Evolutionary conservation across 257 asterid genomes (phyloP), one percentile per base, ranked within the genome.

Genomic region (Gentiana straminea): DNA sequence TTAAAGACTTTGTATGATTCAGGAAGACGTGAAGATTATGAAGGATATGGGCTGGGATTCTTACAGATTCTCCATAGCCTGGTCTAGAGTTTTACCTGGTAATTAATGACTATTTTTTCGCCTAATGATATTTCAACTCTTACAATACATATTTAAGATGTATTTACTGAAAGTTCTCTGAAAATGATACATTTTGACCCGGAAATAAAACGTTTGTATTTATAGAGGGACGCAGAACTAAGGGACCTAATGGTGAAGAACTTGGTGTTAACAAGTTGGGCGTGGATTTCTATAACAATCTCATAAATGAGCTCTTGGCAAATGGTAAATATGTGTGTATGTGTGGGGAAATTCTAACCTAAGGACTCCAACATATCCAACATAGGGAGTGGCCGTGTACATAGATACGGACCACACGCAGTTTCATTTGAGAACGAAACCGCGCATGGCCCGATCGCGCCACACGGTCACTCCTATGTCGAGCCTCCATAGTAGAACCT

Each of bases 51-150:
- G 68, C 7, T 36, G 55, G 7, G 61, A 63, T 48, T 11, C 68
- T 47, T 63, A 34, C 55, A 47, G 56, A 55, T 63, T 63, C 39
- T 63, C 68, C 7, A 63, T 63, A 35, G 47, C 68, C 4, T 63
- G 68, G 68, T n/a, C 68, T 1, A 37, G 68, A 54, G 44, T 63
- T 35, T 48, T 63, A 15, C 68, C 68, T 13, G 15, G 68, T 63
- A 55, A 49, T 9, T 11, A 7, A 13, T 33, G 4, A 1, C 0
- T 4, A 15, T 3, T 13, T 13, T 7, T 12, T 55, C 32, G 8
- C 9, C 7, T 41, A 5, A 5, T 41, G 7, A 41, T 5, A 41
- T 24, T 24, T 24, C 24, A 24, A 24, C 24, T 24, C 24, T 24
- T 24, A 1, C 24, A 24, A 24, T 24, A 24, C 24, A 24, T 24